Base-by-base conservation (phyloP, 768 basidiomycete species). In the Russula sp. region DNA sequence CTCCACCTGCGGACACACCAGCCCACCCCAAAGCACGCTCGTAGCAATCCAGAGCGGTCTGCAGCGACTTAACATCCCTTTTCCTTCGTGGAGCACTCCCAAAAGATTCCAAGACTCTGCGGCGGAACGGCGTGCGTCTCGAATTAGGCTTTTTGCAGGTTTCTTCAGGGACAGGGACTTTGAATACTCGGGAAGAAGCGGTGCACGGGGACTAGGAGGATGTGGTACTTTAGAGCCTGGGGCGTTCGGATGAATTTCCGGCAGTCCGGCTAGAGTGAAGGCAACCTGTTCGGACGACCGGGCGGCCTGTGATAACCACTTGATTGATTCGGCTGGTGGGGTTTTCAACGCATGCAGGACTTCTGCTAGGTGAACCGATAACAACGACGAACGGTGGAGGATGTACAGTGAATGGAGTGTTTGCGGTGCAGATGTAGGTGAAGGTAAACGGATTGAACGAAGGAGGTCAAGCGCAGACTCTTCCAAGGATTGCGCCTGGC, bases 31-130 rank as follows among this genome's bases (percentile, higher is more conserved):
- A 74, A 22, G 90, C 89, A 13, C 85, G 82, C 69, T 85, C 82
- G 69, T 87, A 92, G 72, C 84, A 89, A 50, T 79, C 76, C 8
- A 88, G 71, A 9, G 87, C 86, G 74, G 73, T 79, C 68, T 68
- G 68, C 66, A 36, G 67, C 50, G 75, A 71, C 9, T 72, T 72
- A 8, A 67, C 56, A 61, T 73, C 71, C n/a, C 67, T 30, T 63
- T 61, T 52, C 73, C 65, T 69, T 90, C 87, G n/a, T 79, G 77
- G 9, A 92, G 75, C 46, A 89, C 75, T 14, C 90, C 90, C 72
- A 86, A 77, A 65, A 91, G 75, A 70, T 84, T 87, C 88, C 88
- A 91, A 6, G 88, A 83, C 73, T 90, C 86, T 0, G 86, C 85
- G 18, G 88, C 85, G 30, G 87, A 84, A 51, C 87, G 78, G 18